Conservation (phyloP, 2,329 filamentous ascomycete genomes). For the Aspergillus sp. region DNA sequence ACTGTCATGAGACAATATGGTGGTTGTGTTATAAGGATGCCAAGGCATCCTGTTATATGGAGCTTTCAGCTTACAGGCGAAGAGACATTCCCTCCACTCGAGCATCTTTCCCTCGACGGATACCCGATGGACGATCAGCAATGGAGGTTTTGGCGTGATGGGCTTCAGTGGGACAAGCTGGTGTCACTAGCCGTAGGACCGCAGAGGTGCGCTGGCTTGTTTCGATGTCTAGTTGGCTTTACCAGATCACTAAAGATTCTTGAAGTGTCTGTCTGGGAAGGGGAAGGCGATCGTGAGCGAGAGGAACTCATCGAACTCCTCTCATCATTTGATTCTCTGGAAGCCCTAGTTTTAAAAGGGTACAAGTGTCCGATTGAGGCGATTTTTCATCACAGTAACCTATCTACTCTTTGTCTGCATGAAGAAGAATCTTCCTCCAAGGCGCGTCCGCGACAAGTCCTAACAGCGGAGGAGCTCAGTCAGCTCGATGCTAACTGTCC, state of each 20-base stretch:
- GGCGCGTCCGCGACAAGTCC: not conserved
- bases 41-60: not conserved
- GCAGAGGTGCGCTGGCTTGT: not conserved
- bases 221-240: not conserved
- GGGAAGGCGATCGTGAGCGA: not conserved
- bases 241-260: not conserved
- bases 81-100: not conserved
- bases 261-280: not conserved
- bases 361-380: not conserved
- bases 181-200: not conserved
- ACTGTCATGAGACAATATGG: not conserved
- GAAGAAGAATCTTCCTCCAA: not conserved
- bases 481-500: not conserved
- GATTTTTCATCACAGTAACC: not conserved
- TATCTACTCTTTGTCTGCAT: not conserved
- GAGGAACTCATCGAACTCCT: not conserved
- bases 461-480: not conserved
- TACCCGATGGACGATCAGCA: not conserved
- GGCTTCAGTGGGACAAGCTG: not conserved
- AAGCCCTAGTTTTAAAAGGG: not conserved
- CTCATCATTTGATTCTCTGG: not conserved
- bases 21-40: not conserved
- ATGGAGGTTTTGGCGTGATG: not conserved
- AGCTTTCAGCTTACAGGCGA: not conserved
- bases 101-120: not conserved